Conservation (phyloP, 2,329 filamentous ascomycete species). For the Thelonectria blattea region DNA sequence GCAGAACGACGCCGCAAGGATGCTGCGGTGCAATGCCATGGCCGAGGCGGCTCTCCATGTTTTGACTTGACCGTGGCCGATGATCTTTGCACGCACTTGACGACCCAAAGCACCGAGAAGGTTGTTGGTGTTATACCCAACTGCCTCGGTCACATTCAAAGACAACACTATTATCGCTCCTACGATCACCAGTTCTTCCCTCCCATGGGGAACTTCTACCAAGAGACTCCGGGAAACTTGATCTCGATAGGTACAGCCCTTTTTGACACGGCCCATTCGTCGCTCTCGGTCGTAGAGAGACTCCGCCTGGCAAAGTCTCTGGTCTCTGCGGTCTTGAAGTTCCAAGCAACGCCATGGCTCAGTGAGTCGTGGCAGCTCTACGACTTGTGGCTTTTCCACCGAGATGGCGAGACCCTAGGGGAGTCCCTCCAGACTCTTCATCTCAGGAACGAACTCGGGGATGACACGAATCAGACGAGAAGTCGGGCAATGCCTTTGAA, state of each 20-base stretch:
- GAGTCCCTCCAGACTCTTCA: not conserved
- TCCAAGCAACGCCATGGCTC: not conserved
- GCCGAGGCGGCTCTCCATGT: not conserved
- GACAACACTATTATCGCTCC: not conserved
- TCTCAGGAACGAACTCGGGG: not conserved
- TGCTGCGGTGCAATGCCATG: not conserved
- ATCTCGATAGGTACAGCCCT: not conserved
- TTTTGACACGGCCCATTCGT: not conserved
- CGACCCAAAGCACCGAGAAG: no score
- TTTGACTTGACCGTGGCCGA: not conserved
- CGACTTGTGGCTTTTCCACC: not conserved
- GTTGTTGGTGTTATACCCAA: no score
- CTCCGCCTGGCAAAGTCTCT: not conserved
- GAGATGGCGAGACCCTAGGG: not conserved
- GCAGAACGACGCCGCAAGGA: not conserved
- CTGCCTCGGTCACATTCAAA: not conserved
- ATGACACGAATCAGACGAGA: not conserved
- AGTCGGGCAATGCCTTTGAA: not conserved
- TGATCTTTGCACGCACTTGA: not conserved
- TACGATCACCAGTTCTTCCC: not conserved
- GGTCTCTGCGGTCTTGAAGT: not conserved
- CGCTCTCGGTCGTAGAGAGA: not conserved
- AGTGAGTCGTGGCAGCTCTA: not conserved
- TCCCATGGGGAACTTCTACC: not conserved
- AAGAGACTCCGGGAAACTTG: not conserved